Base-by-base conservation (phyloP, 2,329 filamentous ascomycete species). In the Herpotrichia juniperi region DNA sequence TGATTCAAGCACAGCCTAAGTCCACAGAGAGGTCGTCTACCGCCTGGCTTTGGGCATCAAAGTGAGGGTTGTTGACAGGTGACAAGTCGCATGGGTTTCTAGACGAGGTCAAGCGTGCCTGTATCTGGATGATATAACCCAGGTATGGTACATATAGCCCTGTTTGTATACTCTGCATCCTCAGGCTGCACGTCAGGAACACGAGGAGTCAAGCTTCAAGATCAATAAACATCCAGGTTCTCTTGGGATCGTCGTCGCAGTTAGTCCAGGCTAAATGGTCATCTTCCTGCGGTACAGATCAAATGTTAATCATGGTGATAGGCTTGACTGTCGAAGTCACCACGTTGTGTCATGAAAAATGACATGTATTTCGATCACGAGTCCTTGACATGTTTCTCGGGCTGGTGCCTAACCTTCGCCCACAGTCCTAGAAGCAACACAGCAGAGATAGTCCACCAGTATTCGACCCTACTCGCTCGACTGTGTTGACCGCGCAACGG, bases 181-280 rank as follows among this genome's bases (percentile, higher is more conserved):
- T 8, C n/a, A 14, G 4, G 47, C 47, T 44, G 47, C 47, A 50
- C 47, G 47, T 50, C 47, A 50, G 22, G 40, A 28, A 12, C 47
- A 50, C 46, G 37, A 49, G 46, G 39, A n/a, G 16, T 37, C 16
- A 17, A 37, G 34, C 34, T 37, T 37, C 34, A 37, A 17, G 34
- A 37, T 37, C 34, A 40, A 40, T 40, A 11, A 40, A 40, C 19
- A 40, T 40, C 21, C 37, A 24, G 37, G 19, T 7, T 40, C 25
- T 40, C 10, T 24, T 40, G 37, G 37, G 21, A 24, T 21, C 37
- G 19, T 14, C 37, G 37, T 40, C 37, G 19, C 19, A 40, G 19
- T 40, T 21, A n/a, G 25, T 40, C 11, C 16, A 37, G 34, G 34
- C 34, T 37, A 37, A 37, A 37, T 37, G 12, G 34, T 8, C 14